Base-by-base conservation (phyloP, 768 basidiomycete genomes). In the Dacryopinax spathularia region DNA sequence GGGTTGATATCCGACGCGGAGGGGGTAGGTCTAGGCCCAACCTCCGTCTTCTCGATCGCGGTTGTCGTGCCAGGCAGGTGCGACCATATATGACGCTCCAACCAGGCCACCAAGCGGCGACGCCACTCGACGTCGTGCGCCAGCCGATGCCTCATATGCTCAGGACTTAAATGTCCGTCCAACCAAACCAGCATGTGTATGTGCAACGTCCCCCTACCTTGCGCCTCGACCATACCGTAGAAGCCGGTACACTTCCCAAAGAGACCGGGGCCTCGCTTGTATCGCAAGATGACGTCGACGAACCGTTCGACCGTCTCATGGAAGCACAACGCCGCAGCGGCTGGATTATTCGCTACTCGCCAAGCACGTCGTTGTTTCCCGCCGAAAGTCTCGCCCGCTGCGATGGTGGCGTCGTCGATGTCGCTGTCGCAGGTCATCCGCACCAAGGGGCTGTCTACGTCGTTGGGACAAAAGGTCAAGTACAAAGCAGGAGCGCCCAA, bases 381-480 rank as follows among this genome's bases (percentile, higher is more conserved):
- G 62, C 0, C 70, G 7, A 0, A 76, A 35, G 12, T 72, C 63
- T 36, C 48, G 4, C 48, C 48, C 3, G 15, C 18, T 5, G 25
- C 31, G 25, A 13, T 79, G 74, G 9, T 78, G 43, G n/a, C n/a
- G n/a, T n/a, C n/a, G 63, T 78, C 71, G 9, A 77, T 74, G 0
- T 78, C 72, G 1, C 22, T 29, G 0, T 79, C 78, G 0, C 71
- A 70, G 0, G 80, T 48, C 59, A 80, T 72, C 34, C 74, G 73
- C 0, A 81, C 71, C 1, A 81, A 1, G 0, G 78, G 78, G 67
- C 76, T 78, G 34, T 77, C 72, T 0, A 77, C 67, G 62, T 78
- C 77, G 16, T 73, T 73, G 20, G 79, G 79, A 69, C 80, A 80
- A 4, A 79, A 72, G 0, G 79, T 81, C 1, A 81, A 62, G 64